Evolutionary conservation across 2,329 filamentous ascomycete species (phyloP).

Genomic region (Alternaria atra): DNA sequence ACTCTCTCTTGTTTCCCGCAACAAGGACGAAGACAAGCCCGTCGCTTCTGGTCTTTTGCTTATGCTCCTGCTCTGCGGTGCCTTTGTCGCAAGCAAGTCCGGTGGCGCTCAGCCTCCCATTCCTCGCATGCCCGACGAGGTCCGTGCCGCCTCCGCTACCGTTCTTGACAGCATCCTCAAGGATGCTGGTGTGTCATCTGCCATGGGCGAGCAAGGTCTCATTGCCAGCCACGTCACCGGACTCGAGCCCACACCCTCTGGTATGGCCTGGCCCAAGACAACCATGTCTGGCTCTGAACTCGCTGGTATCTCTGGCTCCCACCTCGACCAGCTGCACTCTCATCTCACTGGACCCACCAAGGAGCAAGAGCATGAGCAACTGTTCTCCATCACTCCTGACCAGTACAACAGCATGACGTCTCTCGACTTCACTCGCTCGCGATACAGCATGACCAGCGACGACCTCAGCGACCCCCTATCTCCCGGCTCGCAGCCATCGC

Average conservation of each 20-base stretch:
- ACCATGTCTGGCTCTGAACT: slow-evolving; percentile 50
- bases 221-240: slow-evolving; percentile 63
- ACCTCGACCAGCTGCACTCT: slow-evolving; percentile 53
- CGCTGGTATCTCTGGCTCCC: slow-evolving; percentile 46
- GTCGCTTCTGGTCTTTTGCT: slow-evolving; percentile 85
- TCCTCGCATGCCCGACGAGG: slow-evolving; percentile 80
- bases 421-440: slow-evolving; percentile 70
- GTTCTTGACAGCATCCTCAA: slow-evolving; percentile 84
- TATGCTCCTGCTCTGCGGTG: slow-evolving; percentile 96
- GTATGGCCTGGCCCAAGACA: slow-evolving; percentile 49
- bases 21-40: slow-evolving; percentile 62
- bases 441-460: slow-evolving; percentile 61
- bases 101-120: slow-evolving; percentile 75
- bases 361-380: slow-evolving; percentile 86
- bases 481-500: slow-evolving; percentile 57
- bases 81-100: slow-evolving; percentile 91
- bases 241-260: slow-evolving; percentile 51
- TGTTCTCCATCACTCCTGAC: slow-evolving; percentile 83
- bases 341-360: slow-evolving; percentile 70
- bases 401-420: slow-evolving; percentile 89
- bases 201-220: slow-evolving; percentile 47
- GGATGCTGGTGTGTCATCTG: slow-evolving; percentile 71
- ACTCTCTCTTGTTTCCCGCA: slow-evolving; percentile 54
- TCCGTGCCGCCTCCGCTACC: slow-evolving; percentile 78
- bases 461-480: slow-evolving; percentile 50